Base-by-base conservation (phyloP, 1,284 basidiomycete genomes). In the Sphaerobolus stellatus region DNA sequence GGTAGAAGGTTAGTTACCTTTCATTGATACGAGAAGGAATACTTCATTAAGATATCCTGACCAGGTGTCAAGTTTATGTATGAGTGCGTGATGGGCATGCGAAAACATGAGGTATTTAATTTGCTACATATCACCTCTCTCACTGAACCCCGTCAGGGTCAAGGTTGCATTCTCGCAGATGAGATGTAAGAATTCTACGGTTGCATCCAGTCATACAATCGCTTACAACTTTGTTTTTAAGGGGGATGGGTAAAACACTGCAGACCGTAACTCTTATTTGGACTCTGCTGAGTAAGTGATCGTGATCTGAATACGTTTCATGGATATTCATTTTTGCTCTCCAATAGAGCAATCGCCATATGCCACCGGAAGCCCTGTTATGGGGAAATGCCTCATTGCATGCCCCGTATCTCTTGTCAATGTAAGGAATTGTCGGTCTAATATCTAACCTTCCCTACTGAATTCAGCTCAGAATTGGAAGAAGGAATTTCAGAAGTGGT, bases 81-180 rank as follows among this genome's bases (percentile, higher is more conserved):
- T 68, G 92, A 96, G 68, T 92, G 90, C 61, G 90, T 96, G 20
- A 98, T 98, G 92, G 95, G 95, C 7, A 77, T 98, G 68, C 81
- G 90, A 29, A 90, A 87, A 62, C 88, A 92, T 57, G 91, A 94
- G 30, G 75, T 73, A 1, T 31, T 22, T 31, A 25, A 27, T 5
- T 16, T 25, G n/a, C 45, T 45, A 20, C 4, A 27, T 29, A 5
- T 18, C 25, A 45, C 25, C 16, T 18, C 31, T 29, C 14, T 11
- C 30, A 31, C n/a, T 20, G 20, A 8, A 38, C 22, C n/a, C 22
- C 24, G 20, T 16, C 30, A 54, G 68, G 88, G 88, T 6, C 81
- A 92, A 61, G 97, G 97, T 1, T 96, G 92, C 63, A 98, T 99
- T 59, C 79, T 99, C 27, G 97, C 96, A 1, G 97, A 99, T 70